Percentiles rank a stretch among this genome's conserved stretches.
These are phyloP conservation scores for Phytopythium ostracodes DNA, from an alignment of 352 stramenopile species.

Conservation along the genomic window DNA sequence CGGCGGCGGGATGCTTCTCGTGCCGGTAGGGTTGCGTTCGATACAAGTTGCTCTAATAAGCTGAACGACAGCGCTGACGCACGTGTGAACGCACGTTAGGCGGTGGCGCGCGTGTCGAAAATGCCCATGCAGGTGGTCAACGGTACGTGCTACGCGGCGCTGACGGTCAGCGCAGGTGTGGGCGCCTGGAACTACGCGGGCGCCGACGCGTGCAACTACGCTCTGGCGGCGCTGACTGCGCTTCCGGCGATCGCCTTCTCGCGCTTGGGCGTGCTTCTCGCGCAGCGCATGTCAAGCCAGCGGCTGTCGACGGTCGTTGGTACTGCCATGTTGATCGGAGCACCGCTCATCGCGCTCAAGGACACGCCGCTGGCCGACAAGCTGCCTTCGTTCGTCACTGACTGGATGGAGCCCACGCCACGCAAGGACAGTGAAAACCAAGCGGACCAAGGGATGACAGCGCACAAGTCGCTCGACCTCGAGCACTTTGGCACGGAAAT, in stretches of 20 bases:
- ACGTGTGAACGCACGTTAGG: neutral
- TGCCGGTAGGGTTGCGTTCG: conserved; percentile 8
- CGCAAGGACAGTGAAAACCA: neutral
- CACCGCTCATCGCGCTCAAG: conserved; percentile 23
- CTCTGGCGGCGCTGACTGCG: conserved; percentile 17
- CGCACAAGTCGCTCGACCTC: conserved; percentile 4
- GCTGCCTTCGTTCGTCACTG: conserved; percentile 3
- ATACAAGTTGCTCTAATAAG: neutral
- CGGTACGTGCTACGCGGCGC: conserved; percentile 19
- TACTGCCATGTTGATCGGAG: conserved; percentile 21
- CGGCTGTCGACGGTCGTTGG: conserved; percentile 17
- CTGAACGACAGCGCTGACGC: neutral
- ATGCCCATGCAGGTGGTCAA: conserved; percentile 28
- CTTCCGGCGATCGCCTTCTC: conserved; percentile 19
- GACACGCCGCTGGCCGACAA: conserved; percentile 7
- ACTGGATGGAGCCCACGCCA: conserved; percentile 2
- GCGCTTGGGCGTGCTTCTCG: conserved; percentile 16
- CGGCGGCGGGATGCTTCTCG: conserved; percentile 23
- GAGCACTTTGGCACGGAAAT: conserved; percentile 7
- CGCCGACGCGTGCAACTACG: conserved; percentile 19
- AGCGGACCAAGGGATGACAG: neutral
- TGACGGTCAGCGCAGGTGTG: conserved; percentile 21
- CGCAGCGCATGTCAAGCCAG: conserved; percentile 19
- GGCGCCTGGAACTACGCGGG: conserved; percentile 20
- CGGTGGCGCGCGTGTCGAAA: conserved; percentile 16